A percentile compares a stretch with the other conserved stretches of the same genome.
These are phyloP conservation scores for Melastoma malabathricum DNA, from an alignment of 345 rosid species.

Conservation along the genomic window DNA sequence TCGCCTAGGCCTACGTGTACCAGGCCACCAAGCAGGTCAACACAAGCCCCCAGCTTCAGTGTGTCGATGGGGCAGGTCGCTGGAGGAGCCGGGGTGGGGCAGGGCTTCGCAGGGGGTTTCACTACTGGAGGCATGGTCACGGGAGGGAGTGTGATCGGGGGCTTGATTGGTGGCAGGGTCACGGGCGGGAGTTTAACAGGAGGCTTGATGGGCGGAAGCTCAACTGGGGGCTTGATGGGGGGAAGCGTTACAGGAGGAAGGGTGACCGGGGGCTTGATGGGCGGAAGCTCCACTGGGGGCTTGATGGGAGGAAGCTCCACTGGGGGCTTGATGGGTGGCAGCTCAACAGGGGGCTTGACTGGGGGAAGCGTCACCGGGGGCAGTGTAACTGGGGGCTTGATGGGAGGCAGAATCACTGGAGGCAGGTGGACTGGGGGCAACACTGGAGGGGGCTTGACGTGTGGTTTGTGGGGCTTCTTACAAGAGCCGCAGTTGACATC, in stretches of 20 bases:
- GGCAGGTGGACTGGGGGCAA: conserved; percentile 9
- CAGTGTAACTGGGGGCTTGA: conserved; percentile 2
- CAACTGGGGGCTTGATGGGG: conserved; percentile 6
- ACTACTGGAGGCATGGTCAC: conserved; percentile 15
- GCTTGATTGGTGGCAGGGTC: conserved; percentile 9
- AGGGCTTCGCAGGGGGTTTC: conserved; percentile 22
- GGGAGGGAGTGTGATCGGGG: conserved; percentile 9
- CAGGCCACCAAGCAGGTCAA: conserved; percentile 76
- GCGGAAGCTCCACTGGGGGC: conserved; percentile 20
- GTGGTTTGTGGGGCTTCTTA: conserved; percentile 21
- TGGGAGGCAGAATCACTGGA: conserved; percentile 25
- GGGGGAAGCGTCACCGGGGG: no score
- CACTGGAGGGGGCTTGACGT: conserved; percentile 8
- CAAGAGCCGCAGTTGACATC: conserved; percentile 44
- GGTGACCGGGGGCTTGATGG: conserved; percentile 7
- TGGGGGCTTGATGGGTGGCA: conserved; percentile 18
- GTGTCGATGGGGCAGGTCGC: conserved; percentile 73
- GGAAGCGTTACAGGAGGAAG: not conserved
- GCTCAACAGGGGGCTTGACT: no score
- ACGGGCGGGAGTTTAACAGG: conserved; percentile 17
- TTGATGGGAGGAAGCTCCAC: conserved; percentile 10
- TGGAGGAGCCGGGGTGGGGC: conserved; percentile 13
- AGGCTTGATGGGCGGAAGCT: conserved; percentile 14
- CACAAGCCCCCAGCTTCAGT: conserved; percentile 78
- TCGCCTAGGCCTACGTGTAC: conserved; percentile 73